Base-by-base conservation (phyloP, 139 green algal species). In the Micractinium sp. region DNA sequence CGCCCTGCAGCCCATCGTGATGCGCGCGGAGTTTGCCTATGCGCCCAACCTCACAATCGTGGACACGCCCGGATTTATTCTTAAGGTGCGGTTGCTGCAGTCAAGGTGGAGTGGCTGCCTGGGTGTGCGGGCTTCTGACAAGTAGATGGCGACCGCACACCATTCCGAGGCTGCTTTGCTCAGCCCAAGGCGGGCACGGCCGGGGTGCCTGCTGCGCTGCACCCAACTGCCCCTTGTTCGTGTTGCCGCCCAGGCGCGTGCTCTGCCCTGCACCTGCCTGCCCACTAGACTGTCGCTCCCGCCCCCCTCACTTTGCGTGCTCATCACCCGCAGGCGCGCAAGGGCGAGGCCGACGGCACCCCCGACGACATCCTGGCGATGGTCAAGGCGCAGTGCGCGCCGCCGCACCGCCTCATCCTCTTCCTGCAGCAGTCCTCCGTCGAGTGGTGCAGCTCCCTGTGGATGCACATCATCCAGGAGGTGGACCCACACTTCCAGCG, bases 381-480 rank as follows among this genome's bases (percentile, higher is more conserved):
- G 97, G 97, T 99, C 27, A 98, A 98, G 87, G 94, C 94, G 67
- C 96, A 98, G 88, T 94, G 93, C 15, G 89, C 91, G n/a, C 96
- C 96, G 33, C 90, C 93, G 3, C 94, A 99, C 93, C 96, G 97
- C 90, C 91, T 99, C 86, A 98, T 99, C 67, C 94, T 99, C 15
- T 99, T 99, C 92, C 92, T 99, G 77, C 97, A 99, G 94, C 97
- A 99, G 89, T 95, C 87, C 87, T 96, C 92, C 76, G 97, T 99
- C 78, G 97, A 99, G 93, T 99, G 97, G 97, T 96, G 95, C 86
- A 96, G 92, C 85, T 97, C 94, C 27, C 92, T 99, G 36, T 99
- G 97, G 97, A 93, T 98, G 87, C 95, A 97, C 80, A 95, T 98
- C 60, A 87, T 98, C 20, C 95, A 97, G 86, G 96, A 98, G 89